A percentile compares a stretch with the other conserved stretches of the same genome.
phyloP scores from a whole-genome alignment of 306 rosid genomes.

The Chamaecrista fasciculata region DNA sequence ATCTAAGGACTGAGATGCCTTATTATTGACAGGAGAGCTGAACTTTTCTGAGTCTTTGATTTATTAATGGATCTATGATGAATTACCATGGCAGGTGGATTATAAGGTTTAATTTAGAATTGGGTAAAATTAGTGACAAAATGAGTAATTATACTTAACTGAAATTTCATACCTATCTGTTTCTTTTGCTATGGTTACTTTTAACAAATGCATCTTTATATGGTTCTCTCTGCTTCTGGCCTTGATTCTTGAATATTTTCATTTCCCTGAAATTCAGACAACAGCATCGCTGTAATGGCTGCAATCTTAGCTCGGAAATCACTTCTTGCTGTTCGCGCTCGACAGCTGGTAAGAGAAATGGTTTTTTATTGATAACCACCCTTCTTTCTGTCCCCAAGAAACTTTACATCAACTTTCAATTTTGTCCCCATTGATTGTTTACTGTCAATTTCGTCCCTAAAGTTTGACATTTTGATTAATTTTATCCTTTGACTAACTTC shows the following conservation, averaged over 20 bases:
- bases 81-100: not conserved
- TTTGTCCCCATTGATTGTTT: too few relatives aligned
- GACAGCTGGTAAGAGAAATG: slow-evolving; percentile 62
- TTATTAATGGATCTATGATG: not conserved
- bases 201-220: too few relatives aligned
- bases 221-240: not conserved
- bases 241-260: not conserved
- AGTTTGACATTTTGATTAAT: too few relatives aligned
- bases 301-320: slow-evolving; percentile 90
- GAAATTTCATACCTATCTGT: not conserved
- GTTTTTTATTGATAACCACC: not conserved
- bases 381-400: not conserved
- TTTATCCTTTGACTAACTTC: too few relatives aligned
- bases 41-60: not conserved
- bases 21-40: not conserved
- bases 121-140: not conserved
- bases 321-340: slow-evolving; percentile 72
- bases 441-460: too few relatives aligned
- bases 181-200: not conserved
- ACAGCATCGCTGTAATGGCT: slow-evolving; percentile 53
- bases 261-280: slow-evolving; percentile 7
- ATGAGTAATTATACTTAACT: not conserved
- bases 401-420: too few relatives aligned
- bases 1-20: not conserved
- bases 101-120: not conserved